Conservation (phyloP, 2,329 filamentous ascomycete species). For the Chaetothyriales sp. region DNA sequence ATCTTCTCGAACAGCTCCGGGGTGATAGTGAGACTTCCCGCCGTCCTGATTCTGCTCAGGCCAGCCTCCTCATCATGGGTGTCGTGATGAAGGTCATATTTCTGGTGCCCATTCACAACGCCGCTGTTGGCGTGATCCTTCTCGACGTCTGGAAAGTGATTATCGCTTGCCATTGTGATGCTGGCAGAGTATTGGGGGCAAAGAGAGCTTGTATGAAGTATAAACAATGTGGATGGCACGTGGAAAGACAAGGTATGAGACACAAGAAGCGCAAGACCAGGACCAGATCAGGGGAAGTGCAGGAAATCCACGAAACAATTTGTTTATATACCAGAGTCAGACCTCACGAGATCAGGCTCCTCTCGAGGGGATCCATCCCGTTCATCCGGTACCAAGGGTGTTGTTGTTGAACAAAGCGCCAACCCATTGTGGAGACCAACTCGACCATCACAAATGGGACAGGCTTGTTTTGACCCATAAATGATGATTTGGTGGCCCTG, state of each 20-base stretch:
- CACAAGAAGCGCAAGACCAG: conserved; percentile 1
- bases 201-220: background rate
- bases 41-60: conserved; percentile 33
- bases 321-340: conserved; percentile 5
- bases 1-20: conserved; percentile 24
- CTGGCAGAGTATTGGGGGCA: conserved; percentile 1
- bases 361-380: conserved; percentile 14
- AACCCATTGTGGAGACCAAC: background rate
- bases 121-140: conserved; percentile 15
- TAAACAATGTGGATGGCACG: background rate
- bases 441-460: background rate
- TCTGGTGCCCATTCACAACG: conserved; percentile 14
- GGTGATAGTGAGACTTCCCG: conserved; percentile 31
- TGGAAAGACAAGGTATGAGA: background rate
- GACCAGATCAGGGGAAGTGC: background rate
- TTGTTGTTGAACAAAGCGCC: background rate
- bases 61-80: conserved; percentile 20
- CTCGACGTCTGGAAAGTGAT: conserved; percentile 16
- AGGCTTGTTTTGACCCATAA: background rate
- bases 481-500: background rate
- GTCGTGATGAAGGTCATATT: conserved; percentile 17
- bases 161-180: conserved; percentile 4
- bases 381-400: conserved; percentile 6
- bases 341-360: conserved; percentile 6
- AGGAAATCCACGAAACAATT: background rate